phyloP scores from a whole-genome alignment of 352 stramenopile genomes.

The Phytophthora tentaculata region DNA sequence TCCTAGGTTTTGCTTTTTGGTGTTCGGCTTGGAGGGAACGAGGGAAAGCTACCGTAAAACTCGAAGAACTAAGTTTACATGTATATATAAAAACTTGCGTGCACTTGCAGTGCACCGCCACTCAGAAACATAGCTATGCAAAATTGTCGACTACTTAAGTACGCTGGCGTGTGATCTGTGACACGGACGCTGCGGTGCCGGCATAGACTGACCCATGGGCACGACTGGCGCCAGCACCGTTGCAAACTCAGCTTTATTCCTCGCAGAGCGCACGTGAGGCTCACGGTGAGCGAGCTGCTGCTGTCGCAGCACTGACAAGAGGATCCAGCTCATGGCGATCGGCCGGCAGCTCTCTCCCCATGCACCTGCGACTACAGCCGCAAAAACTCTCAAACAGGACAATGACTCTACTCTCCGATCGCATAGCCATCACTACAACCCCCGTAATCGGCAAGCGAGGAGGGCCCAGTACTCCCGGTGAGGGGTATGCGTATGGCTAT shows the following conservation, averaged over 20 bases:
- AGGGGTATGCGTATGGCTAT: slow-evolving; percentile 20
- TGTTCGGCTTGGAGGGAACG: no score
- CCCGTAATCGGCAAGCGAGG: slow-evolving; percentile 10
- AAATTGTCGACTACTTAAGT: no score
- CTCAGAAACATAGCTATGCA: no score
- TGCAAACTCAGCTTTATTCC: slow-evolving; percentile 15
- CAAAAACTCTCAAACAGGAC: slow-evolving; percentile 16
- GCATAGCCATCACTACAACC: slow-evolving; percentile 2
- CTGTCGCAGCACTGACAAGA: not conserved
- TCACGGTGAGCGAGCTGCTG: slow-evolving; percentile 7
- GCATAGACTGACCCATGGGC: slow-evolving; percentile 27
- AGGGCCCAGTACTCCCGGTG: slow-evolving; percentile 22
- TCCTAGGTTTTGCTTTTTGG: no score
- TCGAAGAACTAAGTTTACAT: no score
- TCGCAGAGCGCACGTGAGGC: slow-evolving; percentile 2
- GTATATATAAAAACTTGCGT: no score
- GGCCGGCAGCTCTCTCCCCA: slow-evolving; percentile 19
- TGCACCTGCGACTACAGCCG: not conserved
- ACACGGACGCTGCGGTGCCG: slow-evolving; percentile 29
- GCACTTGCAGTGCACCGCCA: no score
- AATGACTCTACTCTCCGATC: not conserved
- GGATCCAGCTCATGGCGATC: slow-evolving; percentile 7
- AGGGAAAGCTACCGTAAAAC: no score
- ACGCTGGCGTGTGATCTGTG: slow-evolving; percentile 1
- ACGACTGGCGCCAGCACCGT: slow-evolving; percentile 14